Evolutionary conservation across 1,284 basidiomycete species (phyloP), one percentile per base, ranked within the genome.

Genomic region (Tilletia indica): DNA sequence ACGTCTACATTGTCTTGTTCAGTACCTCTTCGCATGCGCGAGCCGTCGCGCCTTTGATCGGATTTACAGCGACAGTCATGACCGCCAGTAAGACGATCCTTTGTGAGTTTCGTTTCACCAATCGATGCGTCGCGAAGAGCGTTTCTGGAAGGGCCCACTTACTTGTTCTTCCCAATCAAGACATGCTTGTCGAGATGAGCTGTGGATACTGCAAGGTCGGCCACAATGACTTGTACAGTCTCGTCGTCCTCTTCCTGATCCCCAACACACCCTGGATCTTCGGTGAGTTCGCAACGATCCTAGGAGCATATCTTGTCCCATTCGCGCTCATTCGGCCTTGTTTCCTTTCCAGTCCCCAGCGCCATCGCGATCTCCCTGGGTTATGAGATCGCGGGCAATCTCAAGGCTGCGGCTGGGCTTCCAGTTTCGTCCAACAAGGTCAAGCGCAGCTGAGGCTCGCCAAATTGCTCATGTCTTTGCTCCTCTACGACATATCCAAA

Each of bases 21-120:
- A 72, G 71, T 25, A 71, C 70, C 2, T 84, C 86, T 3, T 79
- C 86, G 61, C 63, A 70, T 3, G 87, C 91, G 0, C 82, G 87
- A 2, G 92, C 92, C 0, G 73, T 78, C 3, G 77, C 78, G 4
- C 88, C 92, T 0, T 78, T 96, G 51, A 82, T 94, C 68, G 94
- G 92, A 0, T 91, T 95, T 79, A 86, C 89, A 11, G 87, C 89
- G 0, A 89, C 88, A 0, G 83, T 88, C 12, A 91, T 94, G 90
- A 96, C 93, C 0, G 85, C 93, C 36, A 89, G 89, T 73, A 95
- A 95, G 87, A 96, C 93, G 0, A 83, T 89, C 4, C 87, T 95
- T n/a, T 96, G 45, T 58, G 34, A 11, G 61, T 34, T n/a, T 39
- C 1, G 31, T 47, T 36, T 39, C 9, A 8, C 4, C 4, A 9